These are phyloP conservation scores for Aspergillus felis DNA, from an alignment of 2,329 filamentous ascomycete genomes.

Conservation along the genomic window DNA sequence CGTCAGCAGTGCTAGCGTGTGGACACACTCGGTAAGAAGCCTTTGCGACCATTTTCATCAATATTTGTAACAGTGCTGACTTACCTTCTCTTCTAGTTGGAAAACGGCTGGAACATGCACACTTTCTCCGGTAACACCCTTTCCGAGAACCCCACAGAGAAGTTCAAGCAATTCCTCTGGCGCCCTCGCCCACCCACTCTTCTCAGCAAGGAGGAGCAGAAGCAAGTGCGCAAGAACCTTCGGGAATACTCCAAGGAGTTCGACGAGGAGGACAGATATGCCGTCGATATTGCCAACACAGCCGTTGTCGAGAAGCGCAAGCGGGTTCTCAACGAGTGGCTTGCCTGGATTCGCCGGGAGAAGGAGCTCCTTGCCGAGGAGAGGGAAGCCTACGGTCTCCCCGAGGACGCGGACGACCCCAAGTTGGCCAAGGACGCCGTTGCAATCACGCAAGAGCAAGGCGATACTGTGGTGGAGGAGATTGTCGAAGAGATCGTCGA, in stretches of 20 bases:
- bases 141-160: constrained; percentile 86
- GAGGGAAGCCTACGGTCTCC: constrained; percentile 62
- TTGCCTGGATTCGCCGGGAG: constrained; percentile 72
- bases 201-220: constrained; percentile 94
- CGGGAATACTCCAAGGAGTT: constrained; percentile 94
- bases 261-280: constrained; percentile 90
- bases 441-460: constrained; percentile 59
- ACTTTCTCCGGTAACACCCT: constrained; percentile 89
- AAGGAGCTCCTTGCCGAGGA: constrained; percentile 71
- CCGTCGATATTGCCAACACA: constrained; percentile 88
- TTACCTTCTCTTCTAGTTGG: constrained; percentile 63
- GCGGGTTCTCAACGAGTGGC: constrained; percentile 81
- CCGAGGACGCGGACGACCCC: constrained; percentile 60
- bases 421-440: constrained; percentile 50
- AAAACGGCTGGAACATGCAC: constrained; percentile 98
- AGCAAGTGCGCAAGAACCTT: constrained; percentile 95
- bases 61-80: constrained; percentile 4
- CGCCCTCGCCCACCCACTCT: constrained; percentile 87
- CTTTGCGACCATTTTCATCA: constrained; percentile 4
- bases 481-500: constrained; percentile 78
- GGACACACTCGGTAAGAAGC: constrained; percentile 84
- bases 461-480: constrained; percentile 78
- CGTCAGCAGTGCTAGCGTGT: constrained; percentile 85
- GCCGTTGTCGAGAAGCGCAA: constrained; percentile 88
- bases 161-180: constrained; percentile 98